phyloP scores from a whole-genome alignment of 1,284 basidiomycete genomes.

The Trametes versicolor region DNA sequence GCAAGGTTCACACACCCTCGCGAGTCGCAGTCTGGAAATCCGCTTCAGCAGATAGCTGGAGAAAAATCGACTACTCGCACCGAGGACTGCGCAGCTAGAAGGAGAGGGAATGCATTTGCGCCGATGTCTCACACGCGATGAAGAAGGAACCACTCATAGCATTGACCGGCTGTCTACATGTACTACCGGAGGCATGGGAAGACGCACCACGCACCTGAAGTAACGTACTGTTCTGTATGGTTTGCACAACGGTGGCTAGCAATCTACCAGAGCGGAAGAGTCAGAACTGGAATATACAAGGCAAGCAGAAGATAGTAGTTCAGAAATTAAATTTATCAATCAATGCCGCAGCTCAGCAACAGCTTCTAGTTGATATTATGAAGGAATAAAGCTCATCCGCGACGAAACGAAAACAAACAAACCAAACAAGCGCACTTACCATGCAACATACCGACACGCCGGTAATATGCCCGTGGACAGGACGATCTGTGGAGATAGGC shows the following conservation, averaged over 20 bases:
- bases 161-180: background rate
- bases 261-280: background rate
- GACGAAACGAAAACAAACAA: constrained; percentile 13
- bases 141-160: background rate
- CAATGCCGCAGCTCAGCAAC: constrained; percentile 79
- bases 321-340: constrained; percentile 51
- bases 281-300: background rate
- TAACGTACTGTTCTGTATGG: too few relatives aligned
- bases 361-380: constrained; percentile 85
- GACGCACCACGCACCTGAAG: background rate
- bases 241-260: too few relatives aligned
- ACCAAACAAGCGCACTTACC: background rate
- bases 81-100: background rate
- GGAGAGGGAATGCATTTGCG: background rate
- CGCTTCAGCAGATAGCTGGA: background rate
- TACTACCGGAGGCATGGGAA: background rate
- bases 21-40: background rate
- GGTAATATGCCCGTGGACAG: background rate
- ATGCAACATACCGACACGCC: background rate
- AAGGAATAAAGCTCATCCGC: constrained; percentile 52
- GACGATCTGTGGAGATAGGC: constrained; percentile 14
- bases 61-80: background rate
- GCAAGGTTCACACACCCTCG: background rate
- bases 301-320: constrained; percentile 12
- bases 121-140: background rate